Percentiles rank a stretch among this genome's conserved stretches.
phyloP scores from a whole-genome alignment of 1,284 basidiomycete genomes.

The Apiotrichum gracile region DNA sequence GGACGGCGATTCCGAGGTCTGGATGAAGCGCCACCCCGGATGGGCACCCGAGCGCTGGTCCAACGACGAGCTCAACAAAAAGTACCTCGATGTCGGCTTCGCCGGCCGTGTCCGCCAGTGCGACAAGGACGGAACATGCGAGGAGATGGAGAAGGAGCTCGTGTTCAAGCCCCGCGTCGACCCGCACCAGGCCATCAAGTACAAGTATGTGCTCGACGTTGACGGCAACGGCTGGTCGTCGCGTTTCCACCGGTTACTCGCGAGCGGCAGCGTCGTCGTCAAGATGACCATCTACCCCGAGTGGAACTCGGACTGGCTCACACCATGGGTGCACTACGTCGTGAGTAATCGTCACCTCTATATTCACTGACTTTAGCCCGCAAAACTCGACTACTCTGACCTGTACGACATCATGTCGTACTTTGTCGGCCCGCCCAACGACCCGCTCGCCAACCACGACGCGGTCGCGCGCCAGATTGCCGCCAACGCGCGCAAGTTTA shows the following conservation, averaged over 20 bases:
- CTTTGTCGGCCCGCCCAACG: constrained; percentile 49
- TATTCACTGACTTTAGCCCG: constrained; percentile 29
- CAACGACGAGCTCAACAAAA: constrained; percentile 36
- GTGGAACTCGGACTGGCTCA: constrained; percentile 48
- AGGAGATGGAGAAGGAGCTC: constrained; percentile 38
- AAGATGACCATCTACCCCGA: constrained; percentile 50
- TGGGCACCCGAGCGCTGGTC: constrained; percentile 32
- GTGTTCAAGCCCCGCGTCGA: constrained; percentile 26
- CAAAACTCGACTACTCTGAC: constrained; percentile 51
- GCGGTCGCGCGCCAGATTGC: constrained; percentile 48
- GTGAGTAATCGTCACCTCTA: constrained; percentile 21
- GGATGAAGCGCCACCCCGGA: constrained; percentile 34
- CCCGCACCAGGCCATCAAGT: background rate
- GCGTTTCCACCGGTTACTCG: constrained; percentile 44
- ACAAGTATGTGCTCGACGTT: constrained; percentile 29
- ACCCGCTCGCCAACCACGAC: constrained; percentile 40
- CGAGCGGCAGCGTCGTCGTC: constrained; percentile 47
- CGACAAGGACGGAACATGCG: constrained; percentile 45
- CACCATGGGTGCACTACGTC: constrained; percentile 50
- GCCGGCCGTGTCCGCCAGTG: constrained; percentile 36
- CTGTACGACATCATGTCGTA: constrained; percentile 51
- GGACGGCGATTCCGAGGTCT: constrained; percentile 34
- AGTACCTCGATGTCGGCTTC: constrained; percentile 47
- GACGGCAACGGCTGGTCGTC: constrained; percentile 49
- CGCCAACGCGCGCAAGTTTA: constrained; percentile 46